A percentile compares a stretch with the other conserved stretches of the same genome.
Evolutionary conservation across 805 yeast species (phyloP).

Genomic region (Soucietia sequanensis): DNA sequence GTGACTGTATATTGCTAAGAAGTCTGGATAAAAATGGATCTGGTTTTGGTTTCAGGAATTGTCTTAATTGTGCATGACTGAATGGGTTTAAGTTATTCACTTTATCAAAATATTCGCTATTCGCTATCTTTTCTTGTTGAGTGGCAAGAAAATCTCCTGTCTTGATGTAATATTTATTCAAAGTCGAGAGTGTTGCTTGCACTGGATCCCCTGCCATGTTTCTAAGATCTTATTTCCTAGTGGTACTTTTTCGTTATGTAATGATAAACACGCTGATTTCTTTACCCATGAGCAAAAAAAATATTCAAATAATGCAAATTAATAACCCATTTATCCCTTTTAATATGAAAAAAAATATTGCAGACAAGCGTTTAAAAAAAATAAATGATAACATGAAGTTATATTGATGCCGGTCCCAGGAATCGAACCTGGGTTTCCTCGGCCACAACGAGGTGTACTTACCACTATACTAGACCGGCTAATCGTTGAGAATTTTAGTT

Average conservation of each 20-base stretch:
- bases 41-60: neutral
- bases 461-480: slow-evolving; percentile 52
- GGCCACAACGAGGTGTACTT: slow-evolving; percentile 51
- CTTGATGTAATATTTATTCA: slow-evolving; percentile 19
- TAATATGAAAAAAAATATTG: too few relatives aligned
- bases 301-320: too few relatives aligned
- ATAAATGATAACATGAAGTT: too few relatives aligned
- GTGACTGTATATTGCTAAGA: slow-evolving; percentile 1
- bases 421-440: slow-evolving; percentile 51
- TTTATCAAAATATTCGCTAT: slow-evolving; percentile 14
- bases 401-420: slow-evolving; percentile 56
- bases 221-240: too few relatives aligned
- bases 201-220: slow-evolving; percentile 47
- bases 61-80: neutral
- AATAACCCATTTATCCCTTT: too few relatives aligned
- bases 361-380: too few relatives aligned
- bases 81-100: slow-evolving; percentile 12
- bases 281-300: too few relatives aligned
- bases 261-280: too few relatives aligned
- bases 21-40: neutral
- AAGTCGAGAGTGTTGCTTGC: slow-evolving; percentile 32
- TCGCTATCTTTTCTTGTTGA: slow-evolving; percentile 22
- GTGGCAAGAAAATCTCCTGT: slow-evolving; percentile 19
- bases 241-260: too few relatives aligned
- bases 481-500: too few relatives aligned